Percentiles rank a stretch among this genome's conserved stretches.
These are phyloP conservation scores for Spergularia marina DNA, from an alignment of 148 eudicot species.

Conservation along the genomic window DNA sequence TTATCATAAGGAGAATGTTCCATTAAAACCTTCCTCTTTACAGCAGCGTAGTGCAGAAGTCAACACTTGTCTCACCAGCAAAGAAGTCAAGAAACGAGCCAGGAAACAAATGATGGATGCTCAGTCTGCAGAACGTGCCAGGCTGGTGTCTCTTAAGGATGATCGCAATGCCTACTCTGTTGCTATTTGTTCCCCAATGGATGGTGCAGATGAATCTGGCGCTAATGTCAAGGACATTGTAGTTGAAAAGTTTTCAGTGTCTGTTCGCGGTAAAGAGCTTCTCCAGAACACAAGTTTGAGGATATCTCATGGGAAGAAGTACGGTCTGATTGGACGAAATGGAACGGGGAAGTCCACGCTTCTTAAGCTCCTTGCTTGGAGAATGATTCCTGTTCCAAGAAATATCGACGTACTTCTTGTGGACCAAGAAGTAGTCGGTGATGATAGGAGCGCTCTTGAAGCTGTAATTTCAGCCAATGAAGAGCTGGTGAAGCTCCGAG, in stretches of 20 bases:
- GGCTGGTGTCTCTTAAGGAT: conserved; percentile 50
- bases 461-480: conserved; percentile 75
- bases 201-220: conserved; percentile 62
- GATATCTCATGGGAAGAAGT: conserved; percentile 67
- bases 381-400: conserved; percentile 71
- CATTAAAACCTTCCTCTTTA: not conserved
- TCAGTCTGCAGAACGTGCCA: conserved; percentile 42
- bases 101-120: conserved; percentile 53
- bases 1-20: conserved; percentile 21
- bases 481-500: conserved; percentile 49
- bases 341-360: conserved; percentile 75
- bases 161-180: conserved; percentile 67
- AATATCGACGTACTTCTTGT: too few species aligned
- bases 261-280: conserved; percentile 69
- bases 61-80: conserved; percentile 35
- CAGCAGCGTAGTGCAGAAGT: conserved; percentile 15
- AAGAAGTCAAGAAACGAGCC: conserved; percentile 57
- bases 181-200: conserved; percentile 47
- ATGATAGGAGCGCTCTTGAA: conserved; percentile 61
- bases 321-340: conserved; percentile 68
- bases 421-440: conserved; percentile 74
- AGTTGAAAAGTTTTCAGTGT: too few species aligned
- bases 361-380: conserved; percentile 69
- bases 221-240: conserved; percentile 61
- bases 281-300: conserved; percentile 53